These are phyloP conservation scores for Ogataea hybrid DNA, from an alignment of 1,139 yeast genomes.

Conservation along the genomic window DNA sequence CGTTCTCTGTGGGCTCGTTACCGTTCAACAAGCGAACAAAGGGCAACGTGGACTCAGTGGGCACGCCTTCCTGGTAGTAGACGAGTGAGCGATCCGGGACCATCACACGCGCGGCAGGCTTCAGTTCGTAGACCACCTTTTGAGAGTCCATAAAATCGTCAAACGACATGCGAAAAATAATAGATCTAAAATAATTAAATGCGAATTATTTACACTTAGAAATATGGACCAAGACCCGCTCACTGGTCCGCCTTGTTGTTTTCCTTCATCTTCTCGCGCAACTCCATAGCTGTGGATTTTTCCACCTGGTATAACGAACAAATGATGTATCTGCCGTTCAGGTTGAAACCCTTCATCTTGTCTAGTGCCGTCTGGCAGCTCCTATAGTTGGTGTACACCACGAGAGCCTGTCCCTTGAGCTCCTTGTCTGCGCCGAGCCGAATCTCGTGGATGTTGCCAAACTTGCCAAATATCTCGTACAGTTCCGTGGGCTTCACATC, in stretches of 20 bases:
- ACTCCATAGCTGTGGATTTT: conserved; percentile 28
- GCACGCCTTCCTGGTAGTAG: too few relatives aligned
- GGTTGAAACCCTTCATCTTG: conserved; percentile 59
- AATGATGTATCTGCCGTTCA: conserved; percentile 58
- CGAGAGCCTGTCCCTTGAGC: conserved; percentile 54
- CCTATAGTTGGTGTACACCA: conserved; percentile 49
- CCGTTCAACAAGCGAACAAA: too few relatives aligned
- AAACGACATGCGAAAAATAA: conserved; percentile 5
- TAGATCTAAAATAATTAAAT: too few relatives aligned
- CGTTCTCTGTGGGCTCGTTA: too few relatives aligned
- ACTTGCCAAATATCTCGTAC: conserved; percentile 53
- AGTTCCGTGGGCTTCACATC: conserved; percentile 46
- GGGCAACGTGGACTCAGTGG: too few relatives aligned
- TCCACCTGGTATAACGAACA: conserved; percentile 48
- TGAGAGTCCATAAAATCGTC: conserved; percentile 30
- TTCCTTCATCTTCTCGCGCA: conserved; percentile 10
- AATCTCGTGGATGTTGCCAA: conserved; percentile 57
- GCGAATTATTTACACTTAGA: too few relatives aligned
- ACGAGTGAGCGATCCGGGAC: too few relatives aligned
- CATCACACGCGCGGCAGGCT: too few relatives aligned
- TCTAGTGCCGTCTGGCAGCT: conserved; percentile 51
- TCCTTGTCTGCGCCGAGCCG: conserved; percentile 45
- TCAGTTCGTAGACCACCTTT: too few relatives aligned
- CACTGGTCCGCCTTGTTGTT: neutral
- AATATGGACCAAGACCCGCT: neutral